Base-by-base conservation (phyloP, 768 basidiomycete species). In the Pleurotus cornucopiae region DNA sequence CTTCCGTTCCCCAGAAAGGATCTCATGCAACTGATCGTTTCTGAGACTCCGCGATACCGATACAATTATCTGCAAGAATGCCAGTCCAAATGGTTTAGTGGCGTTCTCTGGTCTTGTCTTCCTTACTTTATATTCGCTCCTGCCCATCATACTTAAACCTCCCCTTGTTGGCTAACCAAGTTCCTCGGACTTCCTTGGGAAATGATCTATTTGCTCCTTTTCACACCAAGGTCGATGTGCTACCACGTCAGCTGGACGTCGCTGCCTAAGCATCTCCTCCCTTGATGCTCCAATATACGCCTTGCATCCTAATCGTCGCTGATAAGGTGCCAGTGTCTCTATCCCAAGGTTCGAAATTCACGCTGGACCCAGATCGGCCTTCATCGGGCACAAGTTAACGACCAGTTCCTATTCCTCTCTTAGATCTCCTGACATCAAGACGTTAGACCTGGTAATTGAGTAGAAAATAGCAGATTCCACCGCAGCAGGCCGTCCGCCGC, bases 31-130 rank as follows among this genome's bases (percentile, higher is more conserved):
- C 18, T 40, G 56, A 49, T 57, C 48, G 37, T 16, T 16, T 18
- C 43, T 41, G 40, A 60, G 37, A 52, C 60, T 61, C 60, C 60
- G 57, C 46, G 51, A 61, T 63, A 61, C 63, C 61, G 64, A 62
- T 64, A 63, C 30, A 34, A 34, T 34, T 34, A 34, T 54, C 56
- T 40, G 58, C 56, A 54, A 43, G 41, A 11, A 34, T 34, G 4
- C 18, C 49, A 41, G 46, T 63, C 67, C 62, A 65, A 71, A 70
- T 67, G 72, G 70, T 60, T 66, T 71, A 67, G 71, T 73, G 74
- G 72, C 71, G 67, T 46, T 57, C 52, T 13, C 49, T 23, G 21
- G 40, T 49, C 56, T 45, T 56, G 23, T 38, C 47, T 44, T 46
- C 49, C 45, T 47, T 46, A 54, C 34, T 43, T 54, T 13, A 46